These are phyloP conservation scores for Calonectria naviculata DNA, from an alignment of 2,329 filamentous ascomycete species.

Conservation along the genomic window DNA sequence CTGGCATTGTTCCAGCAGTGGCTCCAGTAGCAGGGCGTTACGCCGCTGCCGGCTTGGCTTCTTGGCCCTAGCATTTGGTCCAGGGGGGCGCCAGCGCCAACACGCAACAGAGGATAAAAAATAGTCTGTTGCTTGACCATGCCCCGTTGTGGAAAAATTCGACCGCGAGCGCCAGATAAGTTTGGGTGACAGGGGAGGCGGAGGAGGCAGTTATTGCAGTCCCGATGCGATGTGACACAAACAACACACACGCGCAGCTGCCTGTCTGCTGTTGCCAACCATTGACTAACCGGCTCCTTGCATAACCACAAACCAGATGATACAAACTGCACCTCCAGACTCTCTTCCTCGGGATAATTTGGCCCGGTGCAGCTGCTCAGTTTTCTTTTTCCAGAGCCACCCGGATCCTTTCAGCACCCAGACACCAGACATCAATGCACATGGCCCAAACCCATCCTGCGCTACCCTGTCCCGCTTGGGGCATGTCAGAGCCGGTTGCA, in stretches of 20 bases:
- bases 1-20: constrained; percentile 30
- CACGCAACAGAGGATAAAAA: background rate
- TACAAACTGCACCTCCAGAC: constrained; percentile 13
- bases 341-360: constrained; percentile 13
- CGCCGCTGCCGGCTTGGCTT: constrained; percentile 38
- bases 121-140: constrained; percentile 20
- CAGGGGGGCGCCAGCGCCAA: background rate
- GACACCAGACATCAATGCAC: constrained; percentile 7
- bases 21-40: constrained; percentile 30
- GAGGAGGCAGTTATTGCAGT: background rate
- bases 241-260: constrained; percentile 1
- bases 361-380: constrained; percentile 9
- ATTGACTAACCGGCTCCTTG: background rate
- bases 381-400: constrained; percentile 6
- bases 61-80: constrained; percentile 23
- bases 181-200: background rate
- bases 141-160: background rate
- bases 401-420: background rate
- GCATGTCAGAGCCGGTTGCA: constrained; percentile 25
- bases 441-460: background rate
- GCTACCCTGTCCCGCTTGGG: constrained; percentile 10
- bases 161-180: background rate
- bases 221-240: background rate
- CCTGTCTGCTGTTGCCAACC: background rate
- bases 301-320: background rate